phyloP scores from a whole-genome alignment of 441 rosid species.

The Geranium incanum region DNA sequence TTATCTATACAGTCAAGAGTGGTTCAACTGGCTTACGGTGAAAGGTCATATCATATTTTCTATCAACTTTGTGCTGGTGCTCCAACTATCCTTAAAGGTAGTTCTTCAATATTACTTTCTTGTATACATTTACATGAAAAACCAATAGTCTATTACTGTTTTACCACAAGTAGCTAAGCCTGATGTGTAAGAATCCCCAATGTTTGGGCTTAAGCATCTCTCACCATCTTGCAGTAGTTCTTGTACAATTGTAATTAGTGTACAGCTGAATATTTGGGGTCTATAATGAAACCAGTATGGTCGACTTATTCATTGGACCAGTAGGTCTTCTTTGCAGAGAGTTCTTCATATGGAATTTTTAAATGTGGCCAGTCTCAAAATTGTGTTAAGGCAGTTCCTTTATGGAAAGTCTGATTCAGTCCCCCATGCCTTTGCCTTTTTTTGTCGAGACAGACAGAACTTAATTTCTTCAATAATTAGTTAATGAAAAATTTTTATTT shows the following conservation, averaged over 20 bases:
- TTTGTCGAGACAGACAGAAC: neutral
- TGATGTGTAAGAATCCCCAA: slow-evolving; percentile 7
- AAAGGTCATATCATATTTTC: slow-evolving; percentile 88
- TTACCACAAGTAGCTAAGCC: slow-evolving; percentile 2
- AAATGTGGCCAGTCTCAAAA: slow-evolving; percentile 4
- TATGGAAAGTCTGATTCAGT: neutral
- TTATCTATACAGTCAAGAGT: slow-evolving; percentile 78
- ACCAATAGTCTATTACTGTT: neutral
- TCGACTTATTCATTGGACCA: neutral
- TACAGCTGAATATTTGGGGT: slow-evolving; percentile 7
- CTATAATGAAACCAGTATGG: neutral
- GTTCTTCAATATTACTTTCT: neutral
- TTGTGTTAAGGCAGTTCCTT: neutral
- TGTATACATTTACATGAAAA: neutral
- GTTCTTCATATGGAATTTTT: neutral
- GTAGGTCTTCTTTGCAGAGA: slow-evolving; percentile 1
- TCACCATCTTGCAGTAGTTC: slow-evolving; percentile 8
- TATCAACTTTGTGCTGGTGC: slow-evolving; percentile 97
- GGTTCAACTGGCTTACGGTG: slow-evolving; percentile 74
- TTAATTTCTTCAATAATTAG: neutral
- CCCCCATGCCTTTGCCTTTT: neutral
- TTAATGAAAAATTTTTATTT: slow-evolving; percentile 5
- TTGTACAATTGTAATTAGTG: slow-evolving; percentile 3
- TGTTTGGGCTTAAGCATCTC: slow-evolving; percentile 11
- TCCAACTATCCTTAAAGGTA: slow-evolving; percentile 79